Percentiles rank a stretch among this genome's conserved stretches.
Evolutionary conservation across 129 eudicot genomes (phyloP).

Genomic region (Saussurea involucrata): DNA sequence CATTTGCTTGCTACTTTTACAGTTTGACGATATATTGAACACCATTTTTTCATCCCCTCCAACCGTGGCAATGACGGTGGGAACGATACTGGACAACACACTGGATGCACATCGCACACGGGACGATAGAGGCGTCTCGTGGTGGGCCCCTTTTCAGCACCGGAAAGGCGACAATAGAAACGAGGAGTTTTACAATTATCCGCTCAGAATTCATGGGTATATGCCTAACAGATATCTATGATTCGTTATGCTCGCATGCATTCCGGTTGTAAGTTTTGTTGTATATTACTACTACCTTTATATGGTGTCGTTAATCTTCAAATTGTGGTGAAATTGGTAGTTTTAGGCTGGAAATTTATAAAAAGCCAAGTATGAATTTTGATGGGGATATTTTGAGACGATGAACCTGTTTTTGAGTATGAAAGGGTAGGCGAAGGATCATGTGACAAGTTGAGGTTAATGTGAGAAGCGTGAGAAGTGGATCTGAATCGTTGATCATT

Average conservation of each 20-base stretch:
- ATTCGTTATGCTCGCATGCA: conserved; percentile 5
- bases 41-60: conserved; percentile 86
- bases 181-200: conserved; percentile 82
- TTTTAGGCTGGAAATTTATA: conserved; percentile 17
- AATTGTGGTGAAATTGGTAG: conserved; percentile 19
- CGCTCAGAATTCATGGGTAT: conserved; percentile 60
- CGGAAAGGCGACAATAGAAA: conserved; percentile 80
- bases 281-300: conserved; percentile 16
- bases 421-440: too few species aligned
- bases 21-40: conserved; percentile 86
- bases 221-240: conserved; percentile 70
- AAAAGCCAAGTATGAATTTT: conserved; percentile 22
- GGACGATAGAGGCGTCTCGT: conserved; percentile 82
- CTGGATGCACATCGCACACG: conserved; percentile 51
- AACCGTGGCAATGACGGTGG: conserved; percentile 80
- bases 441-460: too few species aligned
- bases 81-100: conserved; percentile 72
- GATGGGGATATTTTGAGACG: conserved; percentile 10
- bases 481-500: too few species aligned
- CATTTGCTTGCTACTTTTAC: conserved; percentile 23
- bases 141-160: conserved; percentile 87
- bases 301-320: conserved; percentile 9
- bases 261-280: conserved; percentile 22
- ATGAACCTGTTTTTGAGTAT: not conserved
- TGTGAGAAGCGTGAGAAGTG: too few species aligned